Evolutionary conservation across 192 early-diverging fungal species (phyloP), one percentile per base, ranked within the genome.

Genomic region (Entomortierella beljakovae): DNA sequence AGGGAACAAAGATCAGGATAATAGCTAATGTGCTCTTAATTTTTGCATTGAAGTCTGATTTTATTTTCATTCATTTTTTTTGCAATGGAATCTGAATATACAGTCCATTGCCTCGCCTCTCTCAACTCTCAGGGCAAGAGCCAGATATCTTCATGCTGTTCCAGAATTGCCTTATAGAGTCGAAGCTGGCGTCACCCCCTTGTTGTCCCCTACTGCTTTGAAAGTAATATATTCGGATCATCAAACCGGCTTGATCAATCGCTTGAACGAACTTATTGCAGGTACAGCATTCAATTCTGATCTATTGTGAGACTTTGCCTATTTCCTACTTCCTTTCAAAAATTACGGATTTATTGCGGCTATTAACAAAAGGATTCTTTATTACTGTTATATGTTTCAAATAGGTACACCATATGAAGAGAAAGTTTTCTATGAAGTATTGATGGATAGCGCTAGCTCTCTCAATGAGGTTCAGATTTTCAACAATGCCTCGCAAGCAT

Each of bases 401-500:
- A 42, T 53, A 76, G 77, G 64, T 1, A 76, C 82, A 18, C 68
- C 69, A 29, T 80, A 79, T 60, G 68, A 71, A 59, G 68, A 80
- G 16, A 61, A 70, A 37, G 13, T 63, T 1, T 73, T 71, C 22
- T 54, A 71, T 48, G 72, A 71, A 37, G 61, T 83, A 13, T 64
- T 83, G 16, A 68, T 67, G 48, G 80, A 80, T 51, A 80, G 71
- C 51, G 77, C 82, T 15, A 57, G 70, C 52, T 74, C 70, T 0
- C 59, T 80, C 33, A 64, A 73, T 56, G 68, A 83, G 54, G 60
- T 60, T 22, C 57, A 70, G 57, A 60, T 83, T 65, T 83, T 83
- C 61, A 83, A 83, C 70, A 70, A 81, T 50, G 82, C 82, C 10
- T 83, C 82, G 0, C 82, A 83, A 38, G 69, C 72, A 32, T 83